Conservation (phyloP, 306 rosid genomes). For the Cucumis sativus region Cucumber_9930_V3 NC_026657.2:13788001-13788500, state of each 20-base stretch:
- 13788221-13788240: constrained; percentile 69
- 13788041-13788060: constrained; percentile 7
- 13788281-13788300: constrained; percentile 92
- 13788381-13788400: constrained; percentile 81
- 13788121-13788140: background rate
- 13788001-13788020: background rate
- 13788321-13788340: constrained; percentile 60
- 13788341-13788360: constrained; percentile 67
- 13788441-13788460: constrained; percentile 23
- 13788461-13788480: constrained; percentile 10
- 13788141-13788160: background rate
- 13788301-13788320: constrained; percentile 49
- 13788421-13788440: constrained; percentile 84
- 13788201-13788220: background rate
- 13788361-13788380: constrained; percentile 80
- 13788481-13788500: background rate
- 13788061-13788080: background rate
- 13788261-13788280: constrained; percentile 75
- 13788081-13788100: background rate
- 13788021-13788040: background rate
- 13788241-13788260: constrained; percentile 74
- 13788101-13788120: background rate
- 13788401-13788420: constrained; percentile 63
- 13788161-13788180: background rate
- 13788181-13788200: background rate